These are phyloP conservation scores for Solanum pinnatisectum DNA, from an alignment of 257 asterid genomes.

Conservation along the genomic window DNA sequence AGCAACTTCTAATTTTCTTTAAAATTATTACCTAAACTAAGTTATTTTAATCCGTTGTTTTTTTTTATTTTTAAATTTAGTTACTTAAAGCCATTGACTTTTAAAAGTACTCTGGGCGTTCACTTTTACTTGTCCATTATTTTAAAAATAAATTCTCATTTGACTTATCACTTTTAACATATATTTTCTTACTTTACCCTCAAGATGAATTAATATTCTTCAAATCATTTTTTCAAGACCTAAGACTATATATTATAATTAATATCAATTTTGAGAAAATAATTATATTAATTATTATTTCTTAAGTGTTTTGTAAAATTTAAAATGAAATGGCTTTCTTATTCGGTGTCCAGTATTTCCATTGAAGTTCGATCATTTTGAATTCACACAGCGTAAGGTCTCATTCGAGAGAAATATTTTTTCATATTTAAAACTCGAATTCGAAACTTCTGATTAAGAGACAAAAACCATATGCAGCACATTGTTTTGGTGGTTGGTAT, in stretches of 20 bases:
- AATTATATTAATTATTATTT: no score
- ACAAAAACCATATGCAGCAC: not conserved
- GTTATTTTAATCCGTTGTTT: not conserved
- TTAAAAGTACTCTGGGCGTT: not conserved
- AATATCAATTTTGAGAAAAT: no score
- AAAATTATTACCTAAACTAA: not conserved
- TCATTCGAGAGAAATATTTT: no score
- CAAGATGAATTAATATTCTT: no score
- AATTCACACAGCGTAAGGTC: rapidly evolving
- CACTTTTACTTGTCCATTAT: not conserved
- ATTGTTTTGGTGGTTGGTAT: not conserved
- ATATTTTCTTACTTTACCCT: not conserved
- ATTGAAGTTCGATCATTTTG: no score
- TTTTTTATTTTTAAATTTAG: not conserved
- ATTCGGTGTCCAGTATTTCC: not conserved
- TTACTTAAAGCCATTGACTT: not conserved
- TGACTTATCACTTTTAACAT: not conserved
- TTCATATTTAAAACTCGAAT: no score
- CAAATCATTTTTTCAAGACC: no score
- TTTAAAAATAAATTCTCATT: no score
- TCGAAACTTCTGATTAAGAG: no score
- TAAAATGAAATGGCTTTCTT: no score
- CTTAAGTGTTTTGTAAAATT: no score
- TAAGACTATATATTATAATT: not conserved
- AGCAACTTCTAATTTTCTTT: not conserved